Conservation (phyloP, 106 monocot species). For the Alisma plantagoaquatica region DNA sequence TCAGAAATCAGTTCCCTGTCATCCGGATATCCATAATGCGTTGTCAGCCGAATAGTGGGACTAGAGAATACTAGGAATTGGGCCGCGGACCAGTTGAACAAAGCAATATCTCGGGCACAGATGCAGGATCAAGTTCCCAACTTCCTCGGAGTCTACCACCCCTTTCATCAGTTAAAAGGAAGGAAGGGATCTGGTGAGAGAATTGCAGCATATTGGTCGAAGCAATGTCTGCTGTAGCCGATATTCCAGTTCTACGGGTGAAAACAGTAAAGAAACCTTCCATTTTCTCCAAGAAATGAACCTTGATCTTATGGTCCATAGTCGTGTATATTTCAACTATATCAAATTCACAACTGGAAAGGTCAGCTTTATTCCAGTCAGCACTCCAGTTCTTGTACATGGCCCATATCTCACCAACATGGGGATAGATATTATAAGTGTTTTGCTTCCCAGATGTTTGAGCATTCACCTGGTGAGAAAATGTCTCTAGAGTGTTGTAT, state of each 20-base stretch:
- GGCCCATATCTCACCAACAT: constrained; percentile 10
- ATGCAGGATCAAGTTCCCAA: constrained; percentile 76
- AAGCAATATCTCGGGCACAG: constrained; percentile 25
- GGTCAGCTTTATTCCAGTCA: constrained; percentile 4
- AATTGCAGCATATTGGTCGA: constrained; percentile 28
- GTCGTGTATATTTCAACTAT: constrained; percentile 33
- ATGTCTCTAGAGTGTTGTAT: not conserved
- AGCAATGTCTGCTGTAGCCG: not conserved
- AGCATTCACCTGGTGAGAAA: constrained; percentile 9
- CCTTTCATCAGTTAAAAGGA: constrained; percentile 39
- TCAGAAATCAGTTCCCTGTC: too few relatives aligned
- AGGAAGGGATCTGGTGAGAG: constrained; percentile 64
- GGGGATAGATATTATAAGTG: constrained; percentile 7
- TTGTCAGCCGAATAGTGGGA: too few relatives aligned
- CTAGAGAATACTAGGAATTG: too few relatives aligned
- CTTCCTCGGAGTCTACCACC: constrained; percentile 36
- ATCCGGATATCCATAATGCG: too few relatives aligned
- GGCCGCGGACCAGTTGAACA: not conserved
- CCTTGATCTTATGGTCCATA: constrained; percentile 6
- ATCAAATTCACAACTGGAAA: constrained; percentile 18
- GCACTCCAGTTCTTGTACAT: constrained; percentile 10
- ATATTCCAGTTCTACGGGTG: constrained; percentile 16
- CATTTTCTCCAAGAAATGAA: constrained; percentile 22
- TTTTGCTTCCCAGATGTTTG: not conserved
- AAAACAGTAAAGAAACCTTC: constrained; percentile 35